phyloP scores from a whole-genome alignment of 257 asterid species.

The Nicotiana tomentosiformis region DNA sequence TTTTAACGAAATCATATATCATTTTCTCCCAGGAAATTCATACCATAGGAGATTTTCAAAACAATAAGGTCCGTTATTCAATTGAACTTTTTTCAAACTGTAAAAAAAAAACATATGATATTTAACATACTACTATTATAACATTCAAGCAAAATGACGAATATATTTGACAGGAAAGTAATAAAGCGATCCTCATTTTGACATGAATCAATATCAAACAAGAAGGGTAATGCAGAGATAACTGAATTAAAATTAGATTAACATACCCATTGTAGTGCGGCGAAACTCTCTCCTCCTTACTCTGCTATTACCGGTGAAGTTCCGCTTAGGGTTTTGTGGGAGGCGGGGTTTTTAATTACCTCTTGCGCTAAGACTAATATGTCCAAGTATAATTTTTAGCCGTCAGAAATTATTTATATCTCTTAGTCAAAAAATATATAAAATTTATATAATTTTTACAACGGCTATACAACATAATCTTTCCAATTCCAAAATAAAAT shows the following conservation, averaged over 20 bases:
- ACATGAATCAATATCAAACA: not conserved
- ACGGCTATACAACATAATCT: fast-evolving
- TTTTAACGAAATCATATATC: too few species aligned
- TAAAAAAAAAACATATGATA: not conserved
- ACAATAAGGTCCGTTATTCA: too few species aligned
- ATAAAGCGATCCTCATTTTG: not conserved
- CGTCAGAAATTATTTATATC: too few species aligned
- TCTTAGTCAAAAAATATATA: too few species aligned
- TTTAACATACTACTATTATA: not conserved
- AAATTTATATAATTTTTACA: too few species aligned
- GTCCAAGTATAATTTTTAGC: too few species aligned
- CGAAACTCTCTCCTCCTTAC: not conserved
- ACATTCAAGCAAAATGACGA: not conserved
- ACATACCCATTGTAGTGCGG: not conserved
- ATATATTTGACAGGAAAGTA: not conserved
- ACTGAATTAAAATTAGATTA: not conserved
- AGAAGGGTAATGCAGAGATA: not conserved
- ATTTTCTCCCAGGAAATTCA: too few species aligned
- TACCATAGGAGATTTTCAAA: too few species aligned
- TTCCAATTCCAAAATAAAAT: too few species aligned
- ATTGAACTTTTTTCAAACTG: too few species aligned
- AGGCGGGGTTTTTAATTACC: not conserved
- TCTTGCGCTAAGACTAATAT: not conserved
- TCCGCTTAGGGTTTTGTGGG: not conserved
- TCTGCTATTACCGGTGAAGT: not conserved